These are phyloP conservation scores for Zasmidium angulare DNA, from an alignment of 2,329 filamentous ascomycete species.

Conservation along the genomic window DNA sequence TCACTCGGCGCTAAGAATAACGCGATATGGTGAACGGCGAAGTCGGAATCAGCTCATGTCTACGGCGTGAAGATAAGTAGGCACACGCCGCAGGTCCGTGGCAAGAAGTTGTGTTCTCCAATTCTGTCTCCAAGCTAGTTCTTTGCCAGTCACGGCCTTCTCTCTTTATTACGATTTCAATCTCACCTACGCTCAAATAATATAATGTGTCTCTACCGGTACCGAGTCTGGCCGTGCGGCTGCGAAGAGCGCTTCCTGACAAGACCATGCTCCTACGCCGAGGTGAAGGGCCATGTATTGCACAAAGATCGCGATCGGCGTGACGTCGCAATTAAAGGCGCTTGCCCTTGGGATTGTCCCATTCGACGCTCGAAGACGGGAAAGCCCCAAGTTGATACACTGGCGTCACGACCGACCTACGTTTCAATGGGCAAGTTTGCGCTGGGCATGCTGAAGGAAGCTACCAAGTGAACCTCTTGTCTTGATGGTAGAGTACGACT, in stretches of 20 bases:
- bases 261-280: slow-evolving; percentile 4
- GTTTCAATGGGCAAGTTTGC: slow-evolving; percentile 5
- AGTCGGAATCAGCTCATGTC: not conserved
- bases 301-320: slow-evolving; percentile 9
- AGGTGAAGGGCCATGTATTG: slow-evolving; percentile 1
- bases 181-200: not conserved
- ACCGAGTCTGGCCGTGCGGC: slow-evolving; percentile 8
- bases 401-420: not conserved
- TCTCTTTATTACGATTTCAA: not conserved
- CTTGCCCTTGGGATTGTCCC: slow-evolving; percentile 4
- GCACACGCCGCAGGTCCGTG: not conserved
- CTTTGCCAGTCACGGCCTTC: not conserved
- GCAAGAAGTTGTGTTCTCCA: not conserved
- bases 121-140: not conserved
- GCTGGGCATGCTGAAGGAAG: slow-evolving; percentile 8
- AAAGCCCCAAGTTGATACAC: not conserved
- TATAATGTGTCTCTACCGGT: slow-evolving; percentile 12
- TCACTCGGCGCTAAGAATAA: not conserved
- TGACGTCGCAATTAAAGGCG: slow-evolving; percentile 1
- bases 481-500: not conserved
- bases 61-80: not conserved
- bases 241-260: slow-evolving; percentile 12
- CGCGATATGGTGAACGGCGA: not conserved
- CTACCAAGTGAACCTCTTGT: not conserved
- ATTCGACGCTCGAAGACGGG: not conserved